A percentile compares a stretch with the other conserved stretches of the same genome.
These are phyloP conservation scores for Fusarium sp. DNA, from an alignment of 2,329 filamentous ascomycete genomes.

Conservation along the genomic window DNA sequence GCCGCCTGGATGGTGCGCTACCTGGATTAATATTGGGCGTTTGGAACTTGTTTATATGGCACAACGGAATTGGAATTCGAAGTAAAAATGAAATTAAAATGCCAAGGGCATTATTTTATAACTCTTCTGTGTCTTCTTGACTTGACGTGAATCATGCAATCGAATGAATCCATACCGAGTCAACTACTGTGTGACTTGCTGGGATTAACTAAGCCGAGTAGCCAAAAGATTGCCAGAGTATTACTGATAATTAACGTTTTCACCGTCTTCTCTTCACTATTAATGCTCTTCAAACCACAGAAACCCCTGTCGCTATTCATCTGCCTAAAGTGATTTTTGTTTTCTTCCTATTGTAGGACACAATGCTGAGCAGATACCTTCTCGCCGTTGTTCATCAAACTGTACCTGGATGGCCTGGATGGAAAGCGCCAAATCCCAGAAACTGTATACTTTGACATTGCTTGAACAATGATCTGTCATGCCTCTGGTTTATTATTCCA, in stretches of 20 bases:
- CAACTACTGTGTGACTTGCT: too few relatives aligned
- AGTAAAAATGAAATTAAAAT: conserved; percentile 31
- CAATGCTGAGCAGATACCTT: neutral
- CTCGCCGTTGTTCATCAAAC: neutral
- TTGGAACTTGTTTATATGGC: conserved; percentile 10
- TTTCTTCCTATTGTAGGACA: neutral
- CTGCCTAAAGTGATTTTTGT: neutral
- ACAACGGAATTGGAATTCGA: neutral
- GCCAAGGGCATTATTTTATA: conserved; percentile 28
- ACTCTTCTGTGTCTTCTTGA: neutral
- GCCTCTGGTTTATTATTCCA: neutral
- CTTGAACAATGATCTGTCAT: neutral
- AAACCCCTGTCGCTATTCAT: neutral
- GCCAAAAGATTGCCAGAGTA: too few relatives aligned
- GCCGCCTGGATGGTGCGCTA: conserved; percentile 7
- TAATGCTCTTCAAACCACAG: neutral
- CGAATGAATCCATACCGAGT: neutral
- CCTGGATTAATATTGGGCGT: conserved; percentile 25
- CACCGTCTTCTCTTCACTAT: neutral
- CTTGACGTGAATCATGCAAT: neutral
- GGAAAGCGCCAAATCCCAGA: too few relatives aligned
- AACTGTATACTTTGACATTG: neutral
- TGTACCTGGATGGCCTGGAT: neutral
- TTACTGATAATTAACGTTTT: neutral
- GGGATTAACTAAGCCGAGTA: too few relatives aligned